These are phyloP conservation scores for Nevesoporus exiguus DNA, from an alignment of 768 basidiomycete genomes.

Conservation along the genomic window DNA sequence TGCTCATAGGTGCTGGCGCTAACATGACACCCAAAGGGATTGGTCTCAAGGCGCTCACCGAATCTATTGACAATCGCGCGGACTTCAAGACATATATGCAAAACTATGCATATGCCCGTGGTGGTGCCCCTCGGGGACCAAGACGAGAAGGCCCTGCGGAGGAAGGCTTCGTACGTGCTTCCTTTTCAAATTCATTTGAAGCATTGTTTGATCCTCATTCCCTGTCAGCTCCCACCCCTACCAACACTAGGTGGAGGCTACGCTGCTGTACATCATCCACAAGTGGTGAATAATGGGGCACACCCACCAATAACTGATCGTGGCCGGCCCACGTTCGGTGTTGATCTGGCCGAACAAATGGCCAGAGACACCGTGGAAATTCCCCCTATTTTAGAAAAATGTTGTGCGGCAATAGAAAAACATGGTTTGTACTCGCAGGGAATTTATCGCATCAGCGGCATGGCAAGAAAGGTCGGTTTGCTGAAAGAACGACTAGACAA, in stretches of 20 bases:
- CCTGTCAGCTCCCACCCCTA: slow-evolving; percentile 57
- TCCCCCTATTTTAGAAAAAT: slow-evolving; percentile 83
- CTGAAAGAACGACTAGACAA: slow-evolving; percentile 83
- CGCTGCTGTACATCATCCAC: slow-evolving; percentile 24
- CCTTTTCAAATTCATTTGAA: slow-evolving; percentile 2
- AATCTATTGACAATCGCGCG: slow-evolving; percentile 88
- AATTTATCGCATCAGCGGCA: slow-evolving; percentile 92
- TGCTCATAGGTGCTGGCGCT: background rate
- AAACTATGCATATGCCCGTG: slow-evolving; percentile 91
- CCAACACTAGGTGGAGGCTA: slow-evolving; percentile 39
- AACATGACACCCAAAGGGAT: slow-evolving; percentile 37
- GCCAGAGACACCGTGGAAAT: slow-evolving; percentile 86
- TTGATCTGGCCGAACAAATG: slow-evolving; percentile 93
- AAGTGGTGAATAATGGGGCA: slow-evolving; percentile 25
- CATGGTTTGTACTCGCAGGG: slow-evolving; percentile 82
- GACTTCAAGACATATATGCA: slow-evolving; percentile 99
- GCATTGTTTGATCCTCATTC: slow-evolving; percentile 1
- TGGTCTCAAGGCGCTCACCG: slow-evolving; percentile 83
- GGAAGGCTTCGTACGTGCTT: slow-evolving; percentile 84
- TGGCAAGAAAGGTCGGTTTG: slow-evolving; percentile 78
- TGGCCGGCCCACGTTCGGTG: slow-evolving; percentile 83
- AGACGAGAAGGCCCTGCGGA: slow-evolving; percentile 86
- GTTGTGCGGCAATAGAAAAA: slow-evolving; percentile 88
- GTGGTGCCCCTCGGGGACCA: slow-evolving; percentile 63
- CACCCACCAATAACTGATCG: slow-evolving; percentile 46